Percentiles rank a stretch among this genome's conserved stretches.
Evolutionary conservation across 192 early-diverging fungal species (phyloP).

Genomic region (Linnemannia exigua): DNA sequence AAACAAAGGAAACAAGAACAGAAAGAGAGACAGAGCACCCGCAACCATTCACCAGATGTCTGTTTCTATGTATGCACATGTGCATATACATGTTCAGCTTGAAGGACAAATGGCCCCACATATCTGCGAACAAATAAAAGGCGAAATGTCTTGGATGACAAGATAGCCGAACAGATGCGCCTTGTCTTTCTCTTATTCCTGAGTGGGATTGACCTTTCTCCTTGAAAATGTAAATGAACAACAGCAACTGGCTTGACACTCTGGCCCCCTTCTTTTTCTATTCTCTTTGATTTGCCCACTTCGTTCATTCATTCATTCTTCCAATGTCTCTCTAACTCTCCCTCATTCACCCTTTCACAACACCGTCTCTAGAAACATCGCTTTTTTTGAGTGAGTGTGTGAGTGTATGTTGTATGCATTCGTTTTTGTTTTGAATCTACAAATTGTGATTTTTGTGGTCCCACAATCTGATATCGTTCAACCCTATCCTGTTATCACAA

Average conservation of each 20-base stretch:
- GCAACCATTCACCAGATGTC: not conserved
- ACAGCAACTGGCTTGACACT: not conserved
- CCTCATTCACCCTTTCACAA: not conserved
- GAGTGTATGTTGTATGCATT: not conserved
- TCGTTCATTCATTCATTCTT: not conserved
- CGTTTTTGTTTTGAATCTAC: not conserved
- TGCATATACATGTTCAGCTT: not conserved
- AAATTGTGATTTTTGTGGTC: not conserved
- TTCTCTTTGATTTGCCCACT: no score
- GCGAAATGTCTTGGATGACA: not conserved
- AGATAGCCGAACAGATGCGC: not conserved
- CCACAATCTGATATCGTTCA: conserved; percentile 4
- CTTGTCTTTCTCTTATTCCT: not conserved
- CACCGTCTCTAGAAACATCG: not conserved
- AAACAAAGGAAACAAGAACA: not conserved
- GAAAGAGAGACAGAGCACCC: not conserved
- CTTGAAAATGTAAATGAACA: not conserved
- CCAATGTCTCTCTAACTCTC: not conserved
- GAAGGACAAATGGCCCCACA: no score
- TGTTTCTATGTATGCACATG: not conserved
- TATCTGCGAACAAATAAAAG: no score
- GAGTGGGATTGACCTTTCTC: not conserved
- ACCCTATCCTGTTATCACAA: not conserved
- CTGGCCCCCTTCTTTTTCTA: not conserved
- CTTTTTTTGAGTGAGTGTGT: not conserved